Percentiles rank a stretch among this genome's conserved stretches.
phyloP scores from a whole-genome alignment of 768 basidiomycete genomes.

The Trametes sanguinea region DNA sequence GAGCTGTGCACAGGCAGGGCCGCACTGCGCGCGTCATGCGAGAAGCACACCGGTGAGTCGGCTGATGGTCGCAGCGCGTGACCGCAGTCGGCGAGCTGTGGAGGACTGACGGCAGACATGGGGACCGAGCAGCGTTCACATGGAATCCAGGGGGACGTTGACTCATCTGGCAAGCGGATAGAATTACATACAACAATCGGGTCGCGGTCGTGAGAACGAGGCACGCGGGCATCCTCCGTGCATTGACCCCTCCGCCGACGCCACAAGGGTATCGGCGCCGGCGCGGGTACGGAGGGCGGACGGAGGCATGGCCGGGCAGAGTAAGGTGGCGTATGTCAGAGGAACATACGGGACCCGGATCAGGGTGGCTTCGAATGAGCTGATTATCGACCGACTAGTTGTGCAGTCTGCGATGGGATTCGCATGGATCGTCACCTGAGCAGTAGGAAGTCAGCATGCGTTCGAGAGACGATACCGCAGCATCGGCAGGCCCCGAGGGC shows the following conservation, averaged over 20 bases:
- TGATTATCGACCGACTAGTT: conserved; percentile 18
- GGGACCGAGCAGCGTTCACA: not conserved
- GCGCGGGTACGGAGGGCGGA: not conserved
- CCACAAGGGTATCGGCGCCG: conserved; percentile 1
- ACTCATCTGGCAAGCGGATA: not conserved
- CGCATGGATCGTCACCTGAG: conserved; percentile 84
- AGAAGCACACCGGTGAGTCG: not conserved
- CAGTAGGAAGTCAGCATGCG: conserved; percentile 5
- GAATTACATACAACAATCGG: conserved; percentile 4
- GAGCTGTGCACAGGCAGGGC: conserved; percentile 1
- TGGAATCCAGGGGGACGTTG: not conserved
- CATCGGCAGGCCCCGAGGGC: too few relatives aligned
- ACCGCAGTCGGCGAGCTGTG: not conserved
- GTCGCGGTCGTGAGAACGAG: not conserved
- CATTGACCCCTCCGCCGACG: not conserved
- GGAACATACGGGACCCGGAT: not conserved
- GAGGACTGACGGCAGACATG: not conserved
- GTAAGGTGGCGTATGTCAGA: not conserved
- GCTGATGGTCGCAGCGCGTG: not conserved
- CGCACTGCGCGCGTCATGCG: not conserved
- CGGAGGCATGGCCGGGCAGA: not conserved
- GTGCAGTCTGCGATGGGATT: conserved; percentile 92
- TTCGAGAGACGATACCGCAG: not conserved
- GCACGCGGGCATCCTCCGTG: not conserved
- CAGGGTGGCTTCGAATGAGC: not conserved